Percentiles rank a stretch among this genome's conserved stretches.
Conservation (phyloP, 768 basidiomycete species). For the Russula abietina region DNA sequence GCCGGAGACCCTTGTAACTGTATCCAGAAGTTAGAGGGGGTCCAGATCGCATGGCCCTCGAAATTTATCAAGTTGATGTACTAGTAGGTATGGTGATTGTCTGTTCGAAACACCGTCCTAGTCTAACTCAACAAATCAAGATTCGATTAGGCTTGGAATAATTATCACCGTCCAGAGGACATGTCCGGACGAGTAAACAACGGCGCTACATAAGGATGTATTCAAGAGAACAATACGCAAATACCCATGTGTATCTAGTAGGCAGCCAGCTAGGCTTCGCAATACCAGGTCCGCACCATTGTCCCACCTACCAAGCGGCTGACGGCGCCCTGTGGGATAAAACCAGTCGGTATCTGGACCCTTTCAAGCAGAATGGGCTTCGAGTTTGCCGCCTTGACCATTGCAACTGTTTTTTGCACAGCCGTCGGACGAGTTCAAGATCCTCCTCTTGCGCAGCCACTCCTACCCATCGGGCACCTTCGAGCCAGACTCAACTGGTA, state of each 20-base stretch:
- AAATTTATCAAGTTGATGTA: neutral
- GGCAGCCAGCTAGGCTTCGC: no score
- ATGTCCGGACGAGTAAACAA: neutral
- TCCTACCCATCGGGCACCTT: neutral
- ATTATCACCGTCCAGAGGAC: no score
- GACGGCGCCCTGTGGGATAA: constrained; percentile 33
- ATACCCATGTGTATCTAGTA: neutral
- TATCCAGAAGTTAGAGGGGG: neutral
- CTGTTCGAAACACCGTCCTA: neutral
- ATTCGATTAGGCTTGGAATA: no score
- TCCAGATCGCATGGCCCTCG: neutral
- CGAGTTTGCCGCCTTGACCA: constrained; percentile 24
- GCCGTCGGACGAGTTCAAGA: no score
- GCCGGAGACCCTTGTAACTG: neutral
- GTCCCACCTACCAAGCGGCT: constrained; percentile 26
- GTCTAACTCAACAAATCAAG: neutral
- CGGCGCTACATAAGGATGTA: neutral
- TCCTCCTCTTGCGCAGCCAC: neutral
- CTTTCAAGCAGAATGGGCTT: neutral
- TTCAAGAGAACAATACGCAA: neutral
- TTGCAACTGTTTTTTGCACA: constrained; percentile 29
- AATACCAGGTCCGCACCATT: constrained; percentile 43
- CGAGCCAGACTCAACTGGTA: no score
- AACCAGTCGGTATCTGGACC: neutral
- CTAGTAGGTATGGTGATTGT: neutral